Evolutionary conservation across 2,329 filamentous ascomycete genomes (phyloP).

Genomic region (Pseudonectria foliicola): DNA sequence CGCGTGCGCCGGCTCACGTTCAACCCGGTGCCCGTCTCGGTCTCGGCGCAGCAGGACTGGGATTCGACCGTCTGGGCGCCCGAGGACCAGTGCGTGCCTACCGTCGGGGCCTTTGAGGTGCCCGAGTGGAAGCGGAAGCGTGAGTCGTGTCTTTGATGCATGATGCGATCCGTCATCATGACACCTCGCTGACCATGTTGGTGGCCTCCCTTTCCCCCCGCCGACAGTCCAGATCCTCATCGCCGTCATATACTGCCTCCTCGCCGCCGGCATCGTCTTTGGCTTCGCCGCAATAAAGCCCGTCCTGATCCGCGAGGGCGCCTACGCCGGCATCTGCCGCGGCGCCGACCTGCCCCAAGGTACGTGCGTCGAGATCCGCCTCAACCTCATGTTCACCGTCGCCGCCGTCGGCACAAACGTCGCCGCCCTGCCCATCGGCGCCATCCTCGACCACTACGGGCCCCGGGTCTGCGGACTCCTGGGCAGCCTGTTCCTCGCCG

Average conservation of each 20-base stretch:
- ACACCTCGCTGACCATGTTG: background rate
- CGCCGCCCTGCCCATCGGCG: slow-evolving; percentile 75
- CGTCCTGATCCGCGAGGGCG: slow-evolving; percentile 64
- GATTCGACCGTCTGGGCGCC: slow-evolving; percentile 34
- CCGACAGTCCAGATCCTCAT: slow-evolving; percentile 22
- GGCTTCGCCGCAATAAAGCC: slow-evolving; percentile 82
- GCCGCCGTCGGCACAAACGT: slow-evolving; percentile 86
- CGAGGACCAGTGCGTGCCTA: slow-evolving; percentile 32
- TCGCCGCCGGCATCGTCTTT: slow-evolving; percentile 74
- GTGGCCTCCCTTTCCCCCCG: too few relatives aligned
- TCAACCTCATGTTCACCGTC: slow-evolving; percentile 90
- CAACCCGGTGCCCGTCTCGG: slow-evolving; percentile 39
- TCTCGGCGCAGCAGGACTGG: slow-evolving; percentile 32
- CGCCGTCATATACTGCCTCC: slow-evolving; percentile 46
- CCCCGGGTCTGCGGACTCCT: slow-evolving; percentile 66
- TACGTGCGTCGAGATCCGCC: slow-evolving; percentile 46
- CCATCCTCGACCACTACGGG: slow-evolving; percentile 75
- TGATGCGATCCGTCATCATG: background rate
- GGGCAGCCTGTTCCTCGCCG: slow-evolving; percentile 59
- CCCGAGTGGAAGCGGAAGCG: slow-evolving; percentile 46
- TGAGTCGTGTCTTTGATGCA: slow-evolving; percentile 25
- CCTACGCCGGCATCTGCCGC: slow-evolving; percentile 59
- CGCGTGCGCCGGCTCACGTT: slow-evolving; percentile 45
- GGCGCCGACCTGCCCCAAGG: slow-evolving; percentile 18
- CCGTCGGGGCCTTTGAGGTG: slow-evolving; percentile 47